Base-by-base conservation (phyloP, 257 asterid genomes). In the Ehretia macrophylla region DNA sequence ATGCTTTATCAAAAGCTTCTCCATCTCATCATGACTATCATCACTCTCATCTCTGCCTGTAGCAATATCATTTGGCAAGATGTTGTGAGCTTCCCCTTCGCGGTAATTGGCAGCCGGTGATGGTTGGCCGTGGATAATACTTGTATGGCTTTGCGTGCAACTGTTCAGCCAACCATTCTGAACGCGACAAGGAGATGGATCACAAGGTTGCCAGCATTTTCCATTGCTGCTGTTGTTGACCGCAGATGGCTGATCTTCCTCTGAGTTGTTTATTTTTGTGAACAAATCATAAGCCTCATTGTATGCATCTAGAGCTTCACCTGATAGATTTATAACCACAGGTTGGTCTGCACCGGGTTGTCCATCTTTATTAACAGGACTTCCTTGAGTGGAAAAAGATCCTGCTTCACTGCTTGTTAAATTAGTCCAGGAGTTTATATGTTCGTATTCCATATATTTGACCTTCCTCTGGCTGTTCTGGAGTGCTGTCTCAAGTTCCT, bases 401-500 rank as follows among this genome's bases (percentile, higher is more conserved):
- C 35, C 35, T 0, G 60, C 76, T 62, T 63, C 65, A 51, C 71
- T 56, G 57, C 52, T 64, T 20, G 87, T 53, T 10, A 64, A 67
- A 56, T 75, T 74, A 65, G 71, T 62, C 67, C 68, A 66, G 35
- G 35, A 27, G 38, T 54, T 66, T 9, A 32, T 59, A 32, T 61
- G 70, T 50, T 68, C 71, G 17, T 76, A 76, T 63, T 83, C 88
- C 35, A 27, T 27, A 27, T 27, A 27, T 27, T 27, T 3, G 35
- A 27, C 35, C 72, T 79, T 86, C 62, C 62, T 71, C 69, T 81
- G 90, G 76, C 90, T 83, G 70, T 74, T 76, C 62, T 77, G 68
- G 51, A 92, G 85, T 9, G 82, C 95, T 50, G 59, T 68, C 77
- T 92, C 96, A 22, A 92, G 99, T 74, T 92, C 95, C 72, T 69